Percentiles rank a stretch among this genome's conserved stretches.
Evolutionary conservation across 2,329 filamentous ascomycete species (phyloP).

Genomic region (Sarocladiaceae sp.): DNA sequence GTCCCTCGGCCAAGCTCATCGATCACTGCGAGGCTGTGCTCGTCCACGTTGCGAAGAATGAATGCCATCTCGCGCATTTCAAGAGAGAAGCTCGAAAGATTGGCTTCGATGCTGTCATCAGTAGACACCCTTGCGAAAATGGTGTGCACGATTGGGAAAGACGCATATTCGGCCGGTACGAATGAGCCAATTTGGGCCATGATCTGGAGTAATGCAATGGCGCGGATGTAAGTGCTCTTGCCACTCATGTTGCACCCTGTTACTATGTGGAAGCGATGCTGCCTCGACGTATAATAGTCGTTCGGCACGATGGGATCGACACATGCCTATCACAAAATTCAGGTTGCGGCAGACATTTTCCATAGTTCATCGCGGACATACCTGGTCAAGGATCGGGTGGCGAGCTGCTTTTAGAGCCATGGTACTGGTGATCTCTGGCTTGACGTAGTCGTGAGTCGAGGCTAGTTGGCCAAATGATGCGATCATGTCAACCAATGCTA

Average conservation of each 20-base stretch:
- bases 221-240: conserved; percentile 91
- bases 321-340: conserved; percentile 37
- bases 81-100: conserved; percentile 86
- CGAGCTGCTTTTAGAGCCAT: conserved; percentile 70
- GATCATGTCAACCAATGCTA: conserved; percentile 85
- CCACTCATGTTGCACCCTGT: conserved; percentile 98
- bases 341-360: background rate
- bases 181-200: conserved; percentile 95
- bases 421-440: conserved; percentile 64
- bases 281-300: conserved; percentile 73
- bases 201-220: conserved; percentile 76
- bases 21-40: conserved; percentile 73
- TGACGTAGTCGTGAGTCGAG: conserved; percentile 54
- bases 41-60: conserved; percentile 78
- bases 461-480: conserved; percentile 71
- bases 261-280: conserved; percentile 84
- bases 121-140: conserved; percentile 85
- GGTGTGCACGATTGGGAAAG: conserved; percentile 74
- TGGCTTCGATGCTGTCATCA: conserved; percentile 84
- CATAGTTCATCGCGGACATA: conserved; percentile 17
- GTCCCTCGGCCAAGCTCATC: conserved; percentile 93
- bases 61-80: conserved; percentile 97
- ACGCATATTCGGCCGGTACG: conserved; percentile 80
- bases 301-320: conserved; percentile 70
- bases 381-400: conserved; percentile 75